Evolutionary conservation across 371 early-diverging fungal species (phyloP), one percentile per base, ranked within the genome.

Genomic region (Mucor irregularis): DNA sequence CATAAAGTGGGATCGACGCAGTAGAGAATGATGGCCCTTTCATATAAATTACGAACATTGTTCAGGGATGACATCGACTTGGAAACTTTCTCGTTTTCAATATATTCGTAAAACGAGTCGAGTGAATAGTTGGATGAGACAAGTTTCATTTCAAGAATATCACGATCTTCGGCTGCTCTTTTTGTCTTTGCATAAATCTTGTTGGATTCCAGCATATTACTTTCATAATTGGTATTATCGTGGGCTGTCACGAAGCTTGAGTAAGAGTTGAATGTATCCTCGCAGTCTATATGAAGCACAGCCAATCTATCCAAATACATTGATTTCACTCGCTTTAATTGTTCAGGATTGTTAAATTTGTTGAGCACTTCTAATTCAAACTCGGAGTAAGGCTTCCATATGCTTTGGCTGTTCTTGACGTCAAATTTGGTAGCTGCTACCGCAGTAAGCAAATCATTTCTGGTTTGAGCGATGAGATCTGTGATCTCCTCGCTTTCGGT

Each of bases 221-320:
- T 54, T 59, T 86, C 87, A 51, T 89, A 92, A 5, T 82, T 67
- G 2, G 37, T 63, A 55, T 82, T 68, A 35, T 80, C 80, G 48
- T 65, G 71, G 6, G 45, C 61, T 11, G 84, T 83, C 46, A 86
- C 82, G 53, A 89, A 88, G 24, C 71, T 69, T 0, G 90, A 90
- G 65, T 86, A 90, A 46, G 66, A 64, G 19, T 58, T 68, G 53
- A 89, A 90, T 6, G 92, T 90, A 10, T 78, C 74, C 17, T 80
- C 82, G 29, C 83, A 67, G 29, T 74, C 62, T 14, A 69, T 58
- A 44, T 89, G 89, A 14, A 86, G 74, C 0, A 61, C 49, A 5
- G 55, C 51, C 24, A 89, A 59, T 31, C 89, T 71, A 10, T 73
- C 62, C 6, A 78, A 29, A 34, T 59, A 64, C 35, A 62, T 39